A percentile compares a stretch with the other conserved stretches of the same genome.
phyloP scores from a whole-genome alignment of 176 grass and related monocot species.

The Alloteropsis semialata region DNA sequence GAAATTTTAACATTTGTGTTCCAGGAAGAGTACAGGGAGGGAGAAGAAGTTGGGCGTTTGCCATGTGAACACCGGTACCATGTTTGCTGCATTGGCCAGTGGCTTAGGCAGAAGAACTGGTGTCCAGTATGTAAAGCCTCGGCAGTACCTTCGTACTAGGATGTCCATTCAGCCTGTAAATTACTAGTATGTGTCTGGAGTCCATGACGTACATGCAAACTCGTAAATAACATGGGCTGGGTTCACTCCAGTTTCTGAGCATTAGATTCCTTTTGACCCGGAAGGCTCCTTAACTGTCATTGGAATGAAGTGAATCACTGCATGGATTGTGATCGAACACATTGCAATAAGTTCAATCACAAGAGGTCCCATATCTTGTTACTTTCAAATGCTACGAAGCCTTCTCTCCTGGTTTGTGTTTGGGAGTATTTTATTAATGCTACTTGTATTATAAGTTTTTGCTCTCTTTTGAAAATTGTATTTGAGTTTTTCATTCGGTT shows the following conservation, averaged over 20 bases:
- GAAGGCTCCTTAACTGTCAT: not conserved
- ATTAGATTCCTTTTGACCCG: not conserved
- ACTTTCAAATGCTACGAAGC: too few species aligned
- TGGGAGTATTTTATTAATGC: too few species aligned
- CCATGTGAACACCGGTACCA: constrained; percentile 69
- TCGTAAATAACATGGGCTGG: not conserved
- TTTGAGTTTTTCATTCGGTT: too few species aligned
- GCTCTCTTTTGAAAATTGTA: too few species aligned
- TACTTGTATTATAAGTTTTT: too few species aligned
- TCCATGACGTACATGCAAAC: not conserved
- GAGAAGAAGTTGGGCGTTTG: constrained; percentile 51
- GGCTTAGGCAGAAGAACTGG: constrained; percentile 74
- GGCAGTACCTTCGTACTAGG: constrained; percentile 21
- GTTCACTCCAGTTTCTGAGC: not conserved
- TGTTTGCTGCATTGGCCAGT: constrained; percentile 55
- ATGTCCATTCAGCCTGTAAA: constrained; percentile 13
- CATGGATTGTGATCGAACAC: too few species aligned
- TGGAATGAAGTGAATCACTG: too few species aligned
- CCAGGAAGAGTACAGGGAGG: constrained; percentile 62
- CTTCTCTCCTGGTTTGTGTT: too few species aligned
- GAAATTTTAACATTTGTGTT: constrained; percentile 3
- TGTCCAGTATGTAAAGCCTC: constrained; percentile 71
- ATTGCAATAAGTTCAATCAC: too few species aligned
- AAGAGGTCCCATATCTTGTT: too few species aligned
- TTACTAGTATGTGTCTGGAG: not conserved